A percentile compares a stretch with the other conserved stretches of the same genome.
Evolutionary conservation across 495 filamentous ascomycete genomes (phyloP).

Genomic region (Penicillium taxi): DNA sequence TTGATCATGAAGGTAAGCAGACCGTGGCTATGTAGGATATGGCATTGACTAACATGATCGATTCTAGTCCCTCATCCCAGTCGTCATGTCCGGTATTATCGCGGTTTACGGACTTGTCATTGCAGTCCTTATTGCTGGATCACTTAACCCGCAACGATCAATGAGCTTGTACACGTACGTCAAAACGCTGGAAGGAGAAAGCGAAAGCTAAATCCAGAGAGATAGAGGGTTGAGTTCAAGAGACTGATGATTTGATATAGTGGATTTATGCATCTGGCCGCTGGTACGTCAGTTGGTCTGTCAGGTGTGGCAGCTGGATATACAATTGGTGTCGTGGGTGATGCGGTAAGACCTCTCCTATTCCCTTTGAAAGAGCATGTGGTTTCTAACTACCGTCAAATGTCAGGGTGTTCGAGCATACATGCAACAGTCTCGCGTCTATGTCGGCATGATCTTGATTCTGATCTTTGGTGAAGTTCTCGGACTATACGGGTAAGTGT

Average conservation of each 20-base stretch:
- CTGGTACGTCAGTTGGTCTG: slow-evolving; percentile 85
- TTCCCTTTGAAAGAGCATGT: neutral
- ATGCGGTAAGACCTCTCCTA: slow-evolving; percentile 49
- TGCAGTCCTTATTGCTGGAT: slow-evolving; percentile 83
- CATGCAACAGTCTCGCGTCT: slow-evolving; percentile 91
- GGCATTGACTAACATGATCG: slow-evolving; percentile 12
- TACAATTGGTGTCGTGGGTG: slow-evolving; percentile 90
- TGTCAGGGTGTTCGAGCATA: slow-evolving; percentile 76
- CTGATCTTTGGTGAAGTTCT: slow-evolving; percentile 98
- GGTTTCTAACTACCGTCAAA: slow-evolving; percentile 20
- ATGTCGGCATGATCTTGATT: slow-evolving; percentile 97
- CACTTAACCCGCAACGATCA: slow-evolving; percentile 60
- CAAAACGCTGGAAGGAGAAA: neutral
- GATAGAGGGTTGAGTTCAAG: slow-evolving; percentile 3
- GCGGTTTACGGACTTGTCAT: slow-evolving; percentile 97
- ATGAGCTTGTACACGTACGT: slow-evolving; percentile 79
- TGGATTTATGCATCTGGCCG: slow-evolving; percentile 87
- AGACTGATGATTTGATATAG: slow-evolving; percentile 31
- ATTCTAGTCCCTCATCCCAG: slow-evolving; percentile 75
- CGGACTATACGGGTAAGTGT: slow-evolving; percentile 85
- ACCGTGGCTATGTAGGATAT: neutral
- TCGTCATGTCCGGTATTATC: slow-evolving; percentile 99
- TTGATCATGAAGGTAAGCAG: slow-evolving; percentile 89
- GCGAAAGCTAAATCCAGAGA: neutral
- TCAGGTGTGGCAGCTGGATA: slow-evolving; percentile 95